Evolutionary conservation across 225 moss, liverwort and hornwort genomes (phyloP), one percentile per base, ranked within the genome.

Genomic region (Bryum argenteum): DNA sequence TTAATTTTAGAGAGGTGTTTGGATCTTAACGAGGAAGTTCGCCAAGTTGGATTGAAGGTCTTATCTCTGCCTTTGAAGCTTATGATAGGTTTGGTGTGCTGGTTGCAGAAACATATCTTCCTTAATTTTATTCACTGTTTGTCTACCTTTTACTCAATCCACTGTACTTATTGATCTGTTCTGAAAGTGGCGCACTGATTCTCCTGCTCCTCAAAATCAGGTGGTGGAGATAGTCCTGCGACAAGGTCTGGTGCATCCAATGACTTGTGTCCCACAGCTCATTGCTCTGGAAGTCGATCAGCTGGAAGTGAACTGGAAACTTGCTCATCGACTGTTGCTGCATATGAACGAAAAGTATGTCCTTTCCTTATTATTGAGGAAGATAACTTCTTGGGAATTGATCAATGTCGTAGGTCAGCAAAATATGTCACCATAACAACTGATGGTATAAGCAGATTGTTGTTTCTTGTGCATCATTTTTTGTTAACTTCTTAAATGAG

Each of bases 171-270:
- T 65, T 69, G 22, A 14, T 69, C 57, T 67, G 11, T 37, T 47
- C 18, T 20, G 37, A 18, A 50, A 66, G 21, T 63, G 10, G 39
- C 37, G 18, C 20, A 20, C 20, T 54, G 16, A 65, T 22, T 17
- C 45, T 23, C 12, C 33, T 33, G 33, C 33, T 37, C 18, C 24
- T 75, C 10, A 7, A 57, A 52, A 5, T 54, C 72, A 92, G 92
- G 92, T 92, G 50, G 86, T 94, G 69, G 97, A 97, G 74, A 91
- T 92, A 41, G 94, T 97, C 53, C 85, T 94, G 65, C 92, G 97
- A 65, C 97, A 97, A 86, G 97, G 97, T 44, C 82, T 97, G 60
- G 89, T 94, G 65, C 97, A 98, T 78, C 97, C 94, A 43, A 98
- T 98, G 85, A 91, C 94, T n/a, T 94, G 94, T 63, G 89, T 98